Conservation (phyloP, 768 basidiomycete species). For the Mycena crocata region DNA sequence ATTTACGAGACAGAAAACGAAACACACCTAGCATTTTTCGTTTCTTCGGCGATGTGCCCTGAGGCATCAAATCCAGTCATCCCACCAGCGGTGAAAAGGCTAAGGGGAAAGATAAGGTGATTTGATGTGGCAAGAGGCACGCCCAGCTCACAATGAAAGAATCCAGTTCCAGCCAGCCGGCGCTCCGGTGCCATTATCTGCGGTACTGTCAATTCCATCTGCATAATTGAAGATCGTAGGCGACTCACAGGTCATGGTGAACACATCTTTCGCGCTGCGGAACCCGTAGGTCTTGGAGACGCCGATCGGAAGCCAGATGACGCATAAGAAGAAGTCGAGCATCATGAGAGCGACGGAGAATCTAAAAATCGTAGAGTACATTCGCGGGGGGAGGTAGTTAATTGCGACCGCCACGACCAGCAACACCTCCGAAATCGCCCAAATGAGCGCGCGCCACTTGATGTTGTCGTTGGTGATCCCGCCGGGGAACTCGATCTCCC, state of each 20-base stretch:
- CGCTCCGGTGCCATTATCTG: conserved; percentile 93
- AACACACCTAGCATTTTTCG: conserved; percentile 78
- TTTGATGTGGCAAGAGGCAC: background rate
- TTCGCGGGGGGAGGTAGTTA: conserved; percentile 85
- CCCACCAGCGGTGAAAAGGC: conserved; percentile 88
- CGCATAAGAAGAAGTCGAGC: conserved; percentile 89
- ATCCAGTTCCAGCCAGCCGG: conserved; percentile 93
- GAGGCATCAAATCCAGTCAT: conserved; percentile 93
- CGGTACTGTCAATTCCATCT: conserved; percentile 17
- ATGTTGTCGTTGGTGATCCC: conserved; percentile 76
- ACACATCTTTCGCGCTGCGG: conserved; percentile 84
- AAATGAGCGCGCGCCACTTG: conserved; percentile 88
- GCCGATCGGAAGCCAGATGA: conserved; percentile 94
- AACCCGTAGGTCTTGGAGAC: conserved; percentile 92
- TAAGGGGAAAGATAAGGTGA: conserved; percentile 39
- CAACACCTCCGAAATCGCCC: conserved; percentile 83
- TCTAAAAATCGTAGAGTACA: conserved; percentile 83
- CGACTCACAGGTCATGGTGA: conserved; percentile 82
- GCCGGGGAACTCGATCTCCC: conserved; percentile 86
- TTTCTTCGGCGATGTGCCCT: conserved; percentile 91
- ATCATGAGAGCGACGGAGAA: conserved; percentile 80
- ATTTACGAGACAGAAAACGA: too few relatives aligned
- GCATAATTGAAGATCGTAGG: background rate
- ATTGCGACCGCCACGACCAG: conserved; percentile 79
- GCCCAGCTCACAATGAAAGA: conserved; percentile 72